Conservation (phyloP, 305 asterid genomes). For the Solanum chacoense region DNA sequence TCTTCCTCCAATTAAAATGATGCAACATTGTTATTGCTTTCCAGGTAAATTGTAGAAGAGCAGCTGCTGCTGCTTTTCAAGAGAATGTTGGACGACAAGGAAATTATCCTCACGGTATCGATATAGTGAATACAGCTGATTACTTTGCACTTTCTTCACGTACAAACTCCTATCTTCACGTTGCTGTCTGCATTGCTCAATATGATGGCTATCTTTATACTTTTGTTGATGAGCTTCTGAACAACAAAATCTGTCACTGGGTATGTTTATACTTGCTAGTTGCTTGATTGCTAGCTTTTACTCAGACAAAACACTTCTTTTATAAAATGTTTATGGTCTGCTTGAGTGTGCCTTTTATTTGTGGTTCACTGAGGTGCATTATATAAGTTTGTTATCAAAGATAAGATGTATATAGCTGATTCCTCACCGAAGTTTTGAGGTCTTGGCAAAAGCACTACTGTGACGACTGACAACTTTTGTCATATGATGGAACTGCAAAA, state of each 20-base stretch:
- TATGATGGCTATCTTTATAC: constrained; percentile 76
- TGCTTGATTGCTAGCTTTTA: background rate
- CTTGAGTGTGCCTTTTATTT: background rate
- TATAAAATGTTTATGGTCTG: background rate
- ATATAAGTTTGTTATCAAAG: background rate
- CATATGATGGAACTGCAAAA: background rate
- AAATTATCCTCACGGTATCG: constrained; percentile 80
- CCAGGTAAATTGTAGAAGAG: constrained; percentile 99
- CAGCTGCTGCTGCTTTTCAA: constrained; percentile 99
- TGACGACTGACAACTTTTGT: background rate
- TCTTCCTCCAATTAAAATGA: constrained; percentile 14
- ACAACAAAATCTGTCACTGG: constrained; percentile 92
- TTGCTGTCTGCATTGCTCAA: constrained; percentile 77
- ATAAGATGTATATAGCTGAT: background rate
- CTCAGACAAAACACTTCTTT: background rate
- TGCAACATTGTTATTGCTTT: constrained; percentile 21
- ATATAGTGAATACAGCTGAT: constrained; percentile 86
- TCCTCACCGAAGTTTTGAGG: background rate
- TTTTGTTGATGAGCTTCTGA: constrained; percentile 74
- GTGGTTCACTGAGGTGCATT: background rate
- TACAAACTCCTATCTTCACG: constrained; percentile 71
- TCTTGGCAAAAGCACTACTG: background rate
- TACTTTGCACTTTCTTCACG: constrained; percentile 96
- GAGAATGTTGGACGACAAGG: constrained; percentile 99
- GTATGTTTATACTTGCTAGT: constrained; percentile 40